Evolutionary conservation across 441 rosid species (phyloP), one percentile per base, ranked within the genome.

Genomic region (Pelargonium fulgidum): DNA sequence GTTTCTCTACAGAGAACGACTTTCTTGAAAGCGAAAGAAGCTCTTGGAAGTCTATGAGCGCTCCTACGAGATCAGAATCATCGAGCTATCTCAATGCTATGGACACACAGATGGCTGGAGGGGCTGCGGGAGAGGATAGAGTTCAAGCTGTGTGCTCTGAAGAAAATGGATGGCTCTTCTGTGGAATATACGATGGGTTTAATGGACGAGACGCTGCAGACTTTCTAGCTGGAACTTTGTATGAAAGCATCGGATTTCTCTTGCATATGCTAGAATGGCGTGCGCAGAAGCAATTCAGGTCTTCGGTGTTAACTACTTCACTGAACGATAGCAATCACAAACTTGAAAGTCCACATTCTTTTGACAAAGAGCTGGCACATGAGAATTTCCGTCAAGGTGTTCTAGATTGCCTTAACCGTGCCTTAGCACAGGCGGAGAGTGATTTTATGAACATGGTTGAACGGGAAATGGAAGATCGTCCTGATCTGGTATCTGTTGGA

Each of bases 131-230:
- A 10, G 97, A 91, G 78, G 99, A 90, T 78, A 84, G 97, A 68
- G 97, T 94, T 75, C 99, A 91, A 72, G 99, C 96, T 50, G 93
- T 94, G 71, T 94, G 99, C 77, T 94, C 96, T 54, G 97, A 91
- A 77, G 99, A 91, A 80, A 84, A 90, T 20, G 97, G 93, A 13
- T 90, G 89, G 96, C 85, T 94, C 13, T 89, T 89, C 64, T 91
- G 99, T 39, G 96, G 88, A 5, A 90, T 94, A 45, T 94, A 87
- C 63, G 99, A 90, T 39, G 97, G 99, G 3, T 91, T 94, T 66
- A 94, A 94, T 66, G 97, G 99, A 62, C 85, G 97, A 74, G 99
- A 91, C 78, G 99, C 99, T 7, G 97, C 97, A 75, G 97, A 94
- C 83, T 94, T 91, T 86, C 83, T 91, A 72, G 96, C 96, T 22